phyloP scores from a whole-genome alignment of 2,329 filamentous ascomycete genomes.

The Fusarium newnesense region DNA sequence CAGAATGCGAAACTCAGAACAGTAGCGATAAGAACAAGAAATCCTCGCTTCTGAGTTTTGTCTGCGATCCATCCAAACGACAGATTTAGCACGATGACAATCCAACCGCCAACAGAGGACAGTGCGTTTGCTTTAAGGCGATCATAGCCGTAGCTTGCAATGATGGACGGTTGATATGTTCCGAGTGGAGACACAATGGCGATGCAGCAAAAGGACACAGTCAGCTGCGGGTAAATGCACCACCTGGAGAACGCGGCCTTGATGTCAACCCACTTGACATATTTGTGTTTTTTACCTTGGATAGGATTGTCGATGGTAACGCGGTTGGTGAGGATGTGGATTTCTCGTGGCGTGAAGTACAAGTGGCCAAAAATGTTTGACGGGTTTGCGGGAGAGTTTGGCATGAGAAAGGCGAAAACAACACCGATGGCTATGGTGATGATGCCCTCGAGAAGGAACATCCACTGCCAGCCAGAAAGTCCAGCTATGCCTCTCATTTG shows the following conservation, averaged over 20 bases:
- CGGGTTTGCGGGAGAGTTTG: background rate
- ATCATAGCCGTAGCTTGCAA: conserved; percentile 12
- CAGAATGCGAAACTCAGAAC: background rate
- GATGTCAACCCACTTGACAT: conserved; percentile 3
- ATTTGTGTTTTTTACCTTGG: background rate
- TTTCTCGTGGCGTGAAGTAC: background rate
- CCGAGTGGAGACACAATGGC: conserved; percentile 14
- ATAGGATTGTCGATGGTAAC: background rate
- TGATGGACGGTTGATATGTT: conserved; percentile 10
- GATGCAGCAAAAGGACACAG: conserved; percentile 15
- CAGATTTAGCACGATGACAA: background rate
- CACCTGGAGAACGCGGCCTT: conserved; percentile 13
- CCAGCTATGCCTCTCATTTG: conserved; percentile 35
- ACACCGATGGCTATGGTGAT: background rate
- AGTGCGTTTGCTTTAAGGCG: background rate
- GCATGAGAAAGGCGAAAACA: background rate
- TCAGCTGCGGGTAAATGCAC: conserved; percentile 18
- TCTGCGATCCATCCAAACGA: background rate
- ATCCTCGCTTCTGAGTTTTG: background rate
- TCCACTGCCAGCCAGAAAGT: conserved; percentile 54
- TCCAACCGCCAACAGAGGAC: background rate
- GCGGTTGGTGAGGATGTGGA: background rate
- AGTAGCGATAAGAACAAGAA: background rate
- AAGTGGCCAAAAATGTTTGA: background rate
- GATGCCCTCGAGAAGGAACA: background rate